Conservation (phyloP, 106 monocot species). For the Allium fistulosum region DNA sequence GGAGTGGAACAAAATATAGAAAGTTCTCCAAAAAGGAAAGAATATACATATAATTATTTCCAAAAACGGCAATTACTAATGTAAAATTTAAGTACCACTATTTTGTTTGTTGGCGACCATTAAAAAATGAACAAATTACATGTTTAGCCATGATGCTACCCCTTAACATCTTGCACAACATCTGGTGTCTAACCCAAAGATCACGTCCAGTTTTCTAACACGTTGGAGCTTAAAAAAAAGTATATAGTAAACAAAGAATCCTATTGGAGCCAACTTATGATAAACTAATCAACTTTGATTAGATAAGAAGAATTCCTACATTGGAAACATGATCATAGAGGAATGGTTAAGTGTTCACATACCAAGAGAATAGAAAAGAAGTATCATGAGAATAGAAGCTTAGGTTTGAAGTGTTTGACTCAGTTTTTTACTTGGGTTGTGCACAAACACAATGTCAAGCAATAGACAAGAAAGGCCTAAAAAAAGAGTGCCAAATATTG, state of each 20-base stretch:
- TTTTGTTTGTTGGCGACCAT: background rate
- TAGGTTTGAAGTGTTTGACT: constrained; percentile 17
- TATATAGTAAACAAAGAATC: background rate
- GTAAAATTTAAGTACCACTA: background rate
- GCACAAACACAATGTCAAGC: constrained; percentile 7
- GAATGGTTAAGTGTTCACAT: constrained; percentile 2
- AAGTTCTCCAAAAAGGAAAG: no score
- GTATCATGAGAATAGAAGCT: constrained; percentile 4
- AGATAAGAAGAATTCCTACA: background rate
- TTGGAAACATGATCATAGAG: constrained; percentile 13
- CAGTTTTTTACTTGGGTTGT: constrained; percentile 13
- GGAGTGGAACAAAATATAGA: no score
- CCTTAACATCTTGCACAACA: background rate
- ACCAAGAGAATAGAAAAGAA: background rate
- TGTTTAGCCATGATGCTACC: background rate
- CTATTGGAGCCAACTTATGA: constrained; percentile 3
- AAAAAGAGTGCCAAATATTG: constrained; percentile 24
- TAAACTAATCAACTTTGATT: constrained; percentile 6
- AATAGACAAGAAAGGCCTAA: constrained; percentile 25
- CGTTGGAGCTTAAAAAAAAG: background rate
- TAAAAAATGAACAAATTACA: background rate
- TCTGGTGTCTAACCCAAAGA: constrained; percentile 6
- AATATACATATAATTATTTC: no score
- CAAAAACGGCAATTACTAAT: background rate
- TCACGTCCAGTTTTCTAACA: constrained; percentile 1